Base-by-base conservation (phyloP, 2,329 filamentous ascomycete species). In the Xylariaceae sp. region DNA sequence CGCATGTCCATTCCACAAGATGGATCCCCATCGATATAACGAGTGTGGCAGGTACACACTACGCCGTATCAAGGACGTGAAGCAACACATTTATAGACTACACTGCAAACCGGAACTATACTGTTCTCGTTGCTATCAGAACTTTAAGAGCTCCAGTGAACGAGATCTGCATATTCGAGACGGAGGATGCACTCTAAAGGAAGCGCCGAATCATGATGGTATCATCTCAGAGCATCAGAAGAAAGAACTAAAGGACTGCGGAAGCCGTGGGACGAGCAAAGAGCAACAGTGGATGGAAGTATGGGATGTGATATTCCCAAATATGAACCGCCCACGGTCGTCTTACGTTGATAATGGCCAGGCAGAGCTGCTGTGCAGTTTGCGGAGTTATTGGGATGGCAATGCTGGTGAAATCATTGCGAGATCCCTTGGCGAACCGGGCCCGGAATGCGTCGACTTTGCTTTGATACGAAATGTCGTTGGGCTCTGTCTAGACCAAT, bases 71-170 rank as follows among this genome's bases (percentile, higher is more conserved):
- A 48, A 54, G 26, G 51, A 54, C 10, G 51, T 54, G 7, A 54
- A 50, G 21, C 51, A 54, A 5, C 51, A 54, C 18, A 49, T 54
- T 15, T 48, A 54, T 27, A 54, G 51, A 43, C 37, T 26, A 11
- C 51, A 54, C 27, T 48, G 44, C 24, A 54, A 44, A 29, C 51
- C 51, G 16, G 51, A 54, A 21, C 2, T 33, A 21, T 49, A 54
- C 21, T 54, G 51, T 23, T 24, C 44, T 23, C 32, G 37, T 13
- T 54, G 51, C 33, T 44, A 24, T 10, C 2, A 15, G 16, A 33
- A 16, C 7, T 54, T 54, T 7, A 39, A 50, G 15, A 33, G 11
- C n/a, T 11, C 35, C 10, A 24, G 23, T 20, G 40, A 48, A 16
- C 21, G 51, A 20, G 51, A 54, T 7, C 4, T 26, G 4, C 51